Percentiles rank a stretch among this genome's conserved stretches.
Evolutionary conservation across 345 rosid genomes (phyloP).

Genomic region (Microthlaspi erraticum): DNA sequence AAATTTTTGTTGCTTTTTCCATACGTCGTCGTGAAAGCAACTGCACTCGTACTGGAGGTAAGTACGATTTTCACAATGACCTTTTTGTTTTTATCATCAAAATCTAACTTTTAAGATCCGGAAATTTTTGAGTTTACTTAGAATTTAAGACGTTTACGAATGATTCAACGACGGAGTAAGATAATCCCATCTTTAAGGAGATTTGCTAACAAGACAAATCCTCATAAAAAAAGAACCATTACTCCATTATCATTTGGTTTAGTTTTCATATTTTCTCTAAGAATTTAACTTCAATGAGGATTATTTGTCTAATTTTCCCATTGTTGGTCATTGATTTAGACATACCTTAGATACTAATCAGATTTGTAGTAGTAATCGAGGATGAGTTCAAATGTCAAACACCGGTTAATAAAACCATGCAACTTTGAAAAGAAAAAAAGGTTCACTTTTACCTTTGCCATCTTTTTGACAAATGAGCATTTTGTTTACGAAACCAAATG

Average conservation of each 20-base stretch:
- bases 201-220: too few species aligned
- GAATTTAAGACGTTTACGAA: too few species aligned
- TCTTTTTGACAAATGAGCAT: slow-evolving; percentile 15
- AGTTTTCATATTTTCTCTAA: too few species aligned
- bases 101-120: too few species aligned
- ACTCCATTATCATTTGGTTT: too few species aligned
- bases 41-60: not conserved
- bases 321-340: not conserved
- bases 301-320: not conserved
- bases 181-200: too few species aligned
- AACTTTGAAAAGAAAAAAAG: not conserved
- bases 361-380: not conserved
- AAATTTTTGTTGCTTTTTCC: not conserved
- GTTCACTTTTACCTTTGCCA: not conserved
- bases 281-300: too few species aligned
- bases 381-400: not conserved
- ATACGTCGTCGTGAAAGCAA: not conserved
- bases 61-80: too few species aligned
- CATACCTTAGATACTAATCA: not conserved
- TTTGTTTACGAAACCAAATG: not conserved
- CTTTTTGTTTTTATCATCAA: too few species aligned
- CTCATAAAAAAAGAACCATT: too few species aligned
- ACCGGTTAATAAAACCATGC: not conserved
- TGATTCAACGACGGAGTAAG: too few species aligned
- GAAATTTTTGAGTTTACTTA: too few species aligned